Evolutionary conservation across 306 rosid species (phyloP), one percentile per base, ranked within the genome.

Genomic region (Corylus heterophylla): DNA sequence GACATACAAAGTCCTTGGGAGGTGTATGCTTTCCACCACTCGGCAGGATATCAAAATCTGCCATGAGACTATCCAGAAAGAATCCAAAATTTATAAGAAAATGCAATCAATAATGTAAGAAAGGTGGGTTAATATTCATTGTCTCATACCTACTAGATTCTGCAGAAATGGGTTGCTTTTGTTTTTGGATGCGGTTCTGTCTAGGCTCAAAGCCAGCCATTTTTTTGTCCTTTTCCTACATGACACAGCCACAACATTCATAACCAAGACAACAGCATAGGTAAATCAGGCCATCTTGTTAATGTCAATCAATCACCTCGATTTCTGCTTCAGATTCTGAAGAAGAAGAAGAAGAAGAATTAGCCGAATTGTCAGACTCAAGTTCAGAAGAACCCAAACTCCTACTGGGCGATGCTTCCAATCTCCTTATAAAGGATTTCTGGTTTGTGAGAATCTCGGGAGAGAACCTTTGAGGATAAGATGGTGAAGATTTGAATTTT

Each of bases 1-100:
- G 97, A 79, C 98, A 95, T 45, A 92, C 94, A 78, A 91, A 92
- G 82, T 95, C 98, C 85, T 95, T 90, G 18, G 97, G 95, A 78
- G 92, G 89, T 42, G 89, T 71, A 42, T 79, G 77, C 62, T 86
- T 93, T 69, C 84, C 92, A 63, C 47, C 82, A 64, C 83, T 73
- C 13, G 74, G 82, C 9, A 69, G 81, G 83, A 45, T 88, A 50
- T 78, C 87, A 54, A 54, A 83, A 80, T 85, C 87, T 58, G 88
- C 90, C 91, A 85, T 85, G 54, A 81, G 68, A 78, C 72, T 70
- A 49, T 86, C 86, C 27, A 87, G 83, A 77, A 83, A 87, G 77
- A 81, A 83, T 73, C 73, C 83, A 84, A 75, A 76, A 22, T 22
- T 22, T 77, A 78, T 79, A 76, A 78, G 80, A 75, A 76, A 44